Conservation (phyloP, 2,329 filamentous ascomycete genomes). For the Trichoderma simmonsii region DNA sequence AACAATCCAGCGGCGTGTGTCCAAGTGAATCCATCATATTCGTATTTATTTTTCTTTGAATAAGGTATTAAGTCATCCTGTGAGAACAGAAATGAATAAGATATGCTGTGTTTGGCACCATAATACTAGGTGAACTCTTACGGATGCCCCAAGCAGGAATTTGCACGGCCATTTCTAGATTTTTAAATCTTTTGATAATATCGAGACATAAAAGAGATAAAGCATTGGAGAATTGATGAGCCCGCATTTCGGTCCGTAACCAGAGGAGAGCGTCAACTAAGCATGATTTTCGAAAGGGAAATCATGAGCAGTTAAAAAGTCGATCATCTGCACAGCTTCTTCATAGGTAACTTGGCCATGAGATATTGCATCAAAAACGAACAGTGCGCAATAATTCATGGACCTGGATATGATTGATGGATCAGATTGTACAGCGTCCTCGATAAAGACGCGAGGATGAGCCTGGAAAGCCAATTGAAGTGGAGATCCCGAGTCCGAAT, state of each 20-base stretch:
- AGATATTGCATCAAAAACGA: conserved; percentile 15
- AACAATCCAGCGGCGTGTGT: neutral
- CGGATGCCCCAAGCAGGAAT: too few relatives aligned
- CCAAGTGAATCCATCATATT: neutral
- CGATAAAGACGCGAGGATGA: neutral
- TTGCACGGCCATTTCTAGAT: too few relatives aligned
- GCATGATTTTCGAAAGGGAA: neutral
- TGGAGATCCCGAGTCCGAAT: too few relatives aligned
- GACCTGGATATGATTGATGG: neutral
- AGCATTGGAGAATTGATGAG: neutral
- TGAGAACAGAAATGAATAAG: neutral
- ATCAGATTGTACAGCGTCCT: neutral
- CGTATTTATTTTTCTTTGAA: neutral
- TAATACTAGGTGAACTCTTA: too few relatives aligned
- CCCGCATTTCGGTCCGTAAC: too few relatives aligned
- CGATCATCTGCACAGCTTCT: neutral
- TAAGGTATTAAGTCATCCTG: neutral
- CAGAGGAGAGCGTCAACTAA: neutral
- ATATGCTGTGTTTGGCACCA: too few relatives aligned
- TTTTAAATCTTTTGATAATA: too few relatives aligned
- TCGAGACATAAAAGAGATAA: too few relatives aligned
- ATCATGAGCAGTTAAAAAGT: neutral
- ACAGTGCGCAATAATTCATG: neutral
- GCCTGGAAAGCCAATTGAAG: neutral
- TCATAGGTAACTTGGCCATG: neutral